Conservation (phyloP, 1,284 basidiomycete species). For the Tremellales sp. region DNA sequence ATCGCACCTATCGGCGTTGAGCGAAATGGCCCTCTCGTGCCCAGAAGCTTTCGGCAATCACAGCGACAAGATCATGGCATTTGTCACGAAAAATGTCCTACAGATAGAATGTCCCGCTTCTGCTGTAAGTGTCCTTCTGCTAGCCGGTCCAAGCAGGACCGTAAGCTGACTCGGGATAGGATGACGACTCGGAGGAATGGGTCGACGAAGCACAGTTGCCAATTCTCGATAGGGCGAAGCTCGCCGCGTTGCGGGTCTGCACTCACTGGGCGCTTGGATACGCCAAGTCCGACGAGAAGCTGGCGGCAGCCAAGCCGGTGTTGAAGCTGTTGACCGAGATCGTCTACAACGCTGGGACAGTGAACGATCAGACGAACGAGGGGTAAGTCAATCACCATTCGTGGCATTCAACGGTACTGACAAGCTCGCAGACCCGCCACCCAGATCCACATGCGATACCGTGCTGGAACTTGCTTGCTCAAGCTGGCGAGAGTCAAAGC, state of each 20-base stretch:
- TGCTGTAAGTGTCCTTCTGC: slow-evolving; percentile 48
- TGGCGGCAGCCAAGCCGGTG: slow-evolving; percentile 66
- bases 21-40: slow-evolving; percentile 65
- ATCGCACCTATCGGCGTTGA: slow-evolving; percentile 68
- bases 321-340: slow-evolving; percentile 68
- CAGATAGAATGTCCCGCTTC: slow-evolving; percentile 54
- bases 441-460: slow-evolving; percentile 60
- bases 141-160: slow-evolving; percentile 44
- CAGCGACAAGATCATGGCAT: slow-evolving; percentile 66
- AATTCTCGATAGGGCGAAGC: slow-evolving; percentile 56
- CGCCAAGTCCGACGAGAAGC: slow-evolving; percentile 57
- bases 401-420: slow-evolving; percentile 1
- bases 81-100: slow-evolving; percentile 69
- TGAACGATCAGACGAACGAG: slow-evolving; percentile 59
- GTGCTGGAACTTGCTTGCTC: slow-evolving; percentile 74
- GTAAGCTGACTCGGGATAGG: slow-evolving; percentile 35
- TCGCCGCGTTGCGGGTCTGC: slow-evolving; percentile 71
- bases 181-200: slow-evolving; percentile 62
- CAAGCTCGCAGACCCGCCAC: slow-evolving; percentile 5
- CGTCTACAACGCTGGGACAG: slow-evolving; percentile 62
- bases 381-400: slow-evolving; percentile 55
- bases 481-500: slow-evolving; percentile 66
- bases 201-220: slow-evolving; percentile 60
- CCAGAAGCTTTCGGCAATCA: slow-evolving; percentile 71
- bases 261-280: slow-evolving; percentile 72